Conservation (phyloP, 371 early-diverging fungal species). For the Actinomucor elegans region DNA sequence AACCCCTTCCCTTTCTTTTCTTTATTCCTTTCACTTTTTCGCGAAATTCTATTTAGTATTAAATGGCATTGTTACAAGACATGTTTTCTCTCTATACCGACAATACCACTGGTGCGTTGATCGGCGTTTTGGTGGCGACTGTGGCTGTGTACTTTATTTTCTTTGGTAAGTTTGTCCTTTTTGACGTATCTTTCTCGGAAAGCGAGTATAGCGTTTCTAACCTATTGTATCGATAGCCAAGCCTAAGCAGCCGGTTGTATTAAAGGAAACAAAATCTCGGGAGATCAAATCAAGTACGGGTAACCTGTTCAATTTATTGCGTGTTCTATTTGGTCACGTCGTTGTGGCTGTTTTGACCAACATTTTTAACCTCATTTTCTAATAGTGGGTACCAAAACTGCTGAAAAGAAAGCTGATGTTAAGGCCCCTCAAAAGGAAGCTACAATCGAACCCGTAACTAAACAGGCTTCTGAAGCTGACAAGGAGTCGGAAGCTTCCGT, state of each 20-base stretch:
- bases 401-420: neutral
- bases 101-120: neutral
- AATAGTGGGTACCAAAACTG: neutral
- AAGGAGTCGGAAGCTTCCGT: slow-evolving; percentile 1
- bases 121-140: neutral
- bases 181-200: neutral
- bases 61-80: no score
- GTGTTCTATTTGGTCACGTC: neutral
- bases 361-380: no score
- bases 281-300: slow-evolving; percentile 1
- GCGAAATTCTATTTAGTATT: no score
- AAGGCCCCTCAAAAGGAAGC: neutral
- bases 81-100: no score
- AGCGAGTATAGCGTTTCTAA: neutral
- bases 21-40: no score
- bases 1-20: no score
- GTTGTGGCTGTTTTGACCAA: no score
- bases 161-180: neutral
- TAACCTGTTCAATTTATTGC: neutral
- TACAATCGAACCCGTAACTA: no score
- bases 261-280: neutral
- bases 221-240: no score
- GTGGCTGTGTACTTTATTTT: neutral
- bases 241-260: no score
- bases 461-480: no score